Evolutionary conservation across 1,139 yeast genomes (phyloP).

Genomic region (Maudiozyma humilis): DNA sequence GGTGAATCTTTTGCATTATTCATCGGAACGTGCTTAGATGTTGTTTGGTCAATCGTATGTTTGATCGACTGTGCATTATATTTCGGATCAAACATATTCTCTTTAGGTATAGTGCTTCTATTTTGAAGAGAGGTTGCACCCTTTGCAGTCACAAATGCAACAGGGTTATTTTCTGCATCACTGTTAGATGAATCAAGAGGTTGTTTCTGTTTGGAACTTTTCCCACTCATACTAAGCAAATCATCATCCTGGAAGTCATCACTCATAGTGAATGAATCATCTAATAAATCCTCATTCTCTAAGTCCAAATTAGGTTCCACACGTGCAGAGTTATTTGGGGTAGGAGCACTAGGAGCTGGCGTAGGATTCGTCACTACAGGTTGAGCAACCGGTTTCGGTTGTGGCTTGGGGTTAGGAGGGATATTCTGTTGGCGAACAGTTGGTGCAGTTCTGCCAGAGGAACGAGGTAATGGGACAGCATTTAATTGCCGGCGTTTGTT

Average conservation of each 20-base stretch:
- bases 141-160: conserved; percentile 29
- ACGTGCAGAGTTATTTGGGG: not conserved
- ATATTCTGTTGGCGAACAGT: not conserved
- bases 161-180: conserved; percentile 8
- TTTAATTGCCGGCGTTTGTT: conserved; percentile 19
- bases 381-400: not conserved
- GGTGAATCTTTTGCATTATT: conserved; percentile 24
- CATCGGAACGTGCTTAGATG: conserved; percentile 27
- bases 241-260: conserved; percentile 43
- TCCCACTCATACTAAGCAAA: conserved; percentile 17
- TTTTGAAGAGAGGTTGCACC: conserved; percentile 28
- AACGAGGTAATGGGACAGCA: conserved; percentile 3
- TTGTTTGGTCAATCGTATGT: conserved; percentile 30
- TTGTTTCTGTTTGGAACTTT: not conserved
- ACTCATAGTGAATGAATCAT: conserved; percentile 59
- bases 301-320: not conserved
- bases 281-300: conserved; percentile 38
- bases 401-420: not conserved
- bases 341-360: not conserved
- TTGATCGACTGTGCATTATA: conserved; percentile 29
- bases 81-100: conserved; percentile 28
- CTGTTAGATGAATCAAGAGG: not conserved
- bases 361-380: not conserved
- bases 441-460: not conserved
- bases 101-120: conserved; percentile 17